A percentile compares a stretch with the other conserved stretches of the same genome.
Evolutionary conservation across 208 protist genomes (phyloP).

Genomic region (Blastocrithidia nonstop): DNA sequence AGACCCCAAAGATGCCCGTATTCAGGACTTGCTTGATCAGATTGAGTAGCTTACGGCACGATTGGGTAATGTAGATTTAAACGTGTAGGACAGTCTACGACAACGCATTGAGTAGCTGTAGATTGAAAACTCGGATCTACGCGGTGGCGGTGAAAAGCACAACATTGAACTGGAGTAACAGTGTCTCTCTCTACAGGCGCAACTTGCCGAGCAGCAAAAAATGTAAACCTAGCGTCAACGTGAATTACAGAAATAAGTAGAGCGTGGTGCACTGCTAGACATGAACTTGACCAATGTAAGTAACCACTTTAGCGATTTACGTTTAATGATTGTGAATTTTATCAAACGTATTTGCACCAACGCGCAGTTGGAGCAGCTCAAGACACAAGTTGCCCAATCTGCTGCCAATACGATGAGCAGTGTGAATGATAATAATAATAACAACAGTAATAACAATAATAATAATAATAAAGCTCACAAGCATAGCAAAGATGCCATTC

Average conservation of each 20-base stretch:
- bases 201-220: conserved; percentile 56
- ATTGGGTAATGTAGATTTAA: conserved; percentile 77
- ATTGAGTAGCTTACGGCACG: conserved; percentile 79
- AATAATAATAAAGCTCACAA: no score
- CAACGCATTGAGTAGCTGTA: conserved; percentile 87
- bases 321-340: conserved; percentile 58
- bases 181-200: conserved; percentile 37
- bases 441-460: no score
- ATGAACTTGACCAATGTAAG: conserved; percentile 52
- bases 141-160: conserved; percentile 51
- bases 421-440: no score
- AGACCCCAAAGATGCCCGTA: conserved; percentile 81
- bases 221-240: conserved; percentile 34
- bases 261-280: conserved; percentile 38
- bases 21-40: conserved; percentile 78
- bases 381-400: no score
- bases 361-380: conserved; percentile 48
- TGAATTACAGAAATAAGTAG: conserved; percentile 38
- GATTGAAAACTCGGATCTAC: conserved; percentile 74
- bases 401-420: no score
- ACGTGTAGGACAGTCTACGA: conserved; percentile 75
- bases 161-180: conserved; percentile 77
- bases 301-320: conserved; percentile 47
- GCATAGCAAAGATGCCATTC: no score
- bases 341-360: conserved; percentile 76